Conservation (phyloP, 495 filamentous ascomycete genomes). For the Bacidia gigantensis region DNA sequence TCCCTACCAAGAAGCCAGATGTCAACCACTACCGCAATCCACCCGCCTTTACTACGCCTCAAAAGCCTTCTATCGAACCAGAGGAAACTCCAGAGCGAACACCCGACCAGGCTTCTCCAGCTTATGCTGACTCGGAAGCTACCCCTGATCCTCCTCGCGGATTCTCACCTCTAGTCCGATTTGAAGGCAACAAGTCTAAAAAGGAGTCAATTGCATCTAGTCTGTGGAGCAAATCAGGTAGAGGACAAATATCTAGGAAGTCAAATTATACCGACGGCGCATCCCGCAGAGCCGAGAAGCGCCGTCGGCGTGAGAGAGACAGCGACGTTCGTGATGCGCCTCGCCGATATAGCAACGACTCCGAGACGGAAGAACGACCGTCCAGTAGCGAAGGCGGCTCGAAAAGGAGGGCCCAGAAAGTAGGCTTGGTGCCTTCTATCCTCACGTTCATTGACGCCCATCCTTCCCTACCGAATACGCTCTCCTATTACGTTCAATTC, state of each 20-base stretch:
- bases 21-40: conserved; percentile 40
- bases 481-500: conserved; percentile 76
- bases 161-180: conserved; percentile 28
- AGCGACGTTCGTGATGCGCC: conserved; percentile 28
- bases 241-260: conserved; percentile 40
- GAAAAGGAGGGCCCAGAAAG: conserved; percentile 7
- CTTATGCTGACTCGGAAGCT: conserved; percentile 53
- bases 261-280: conserved; percentile 37
- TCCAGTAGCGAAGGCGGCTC: conserved; percentile 13
- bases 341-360: conserved; percentile 42
- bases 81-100: conserved; percentile 65
- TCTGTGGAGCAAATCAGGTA: conserved; percentile 38
- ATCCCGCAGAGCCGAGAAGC: conserved; percentile 41
- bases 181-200: conserved; percentile 29
- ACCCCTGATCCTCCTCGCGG: conserved; percentile 46
- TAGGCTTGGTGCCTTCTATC: conserved; percentile 17
- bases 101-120: conserved; percentile 66
- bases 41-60: conserved; percentile 65
- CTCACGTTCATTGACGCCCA: conserved; percentile 55
- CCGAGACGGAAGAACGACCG: conserved; percentile 36
- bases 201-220: conserved; percentile 33
- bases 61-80: conserved; percentile 45
- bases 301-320: conserved; percentile 34
- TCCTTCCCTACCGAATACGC: conserved; percentile 70
- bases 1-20: conserved; percentile 21